A percentile compares a stretch with the other conserved stretches of the same genome.
Conservation (phyloP, 2,329 filamentous ascomycete species). For the Fusarium sp. region DNA sequence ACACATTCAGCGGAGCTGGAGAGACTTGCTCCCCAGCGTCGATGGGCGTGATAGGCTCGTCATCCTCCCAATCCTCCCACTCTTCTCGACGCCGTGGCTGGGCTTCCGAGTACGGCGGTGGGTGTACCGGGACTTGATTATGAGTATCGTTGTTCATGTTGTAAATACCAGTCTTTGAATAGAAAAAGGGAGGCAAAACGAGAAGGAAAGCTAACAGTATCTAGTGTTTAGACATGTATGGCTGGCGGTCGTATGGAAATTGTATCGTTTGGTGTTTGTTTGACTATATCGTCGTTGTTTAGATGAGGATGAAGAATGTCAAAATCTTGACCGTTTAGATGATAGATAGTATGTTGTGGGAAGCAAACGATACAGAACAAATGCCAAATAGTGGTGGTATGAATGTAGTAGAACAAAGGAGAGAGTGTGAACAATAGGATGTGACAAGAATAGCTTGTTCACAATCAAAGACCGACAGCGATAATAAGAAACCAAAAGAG, state of each 20-base stretch:
- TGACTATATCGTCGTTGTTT: conserved; percentile 3
- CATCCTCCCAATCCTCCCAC: conserved; percentile 65
- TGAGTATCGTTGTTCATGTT: conserved; percentile 29
- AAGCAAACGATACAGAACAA: conserved; percentile 13
- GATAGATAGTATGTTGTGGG: background rate
- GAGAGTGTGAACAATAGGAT: conserved; percentile 22
- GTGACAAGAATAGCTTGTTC: conserved; percentile 15
- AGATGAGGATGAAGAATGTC: background rate
- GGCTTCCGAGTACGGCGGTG: conserved; percentile 28
- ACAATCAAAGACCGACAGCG: conserved; percentile 1
- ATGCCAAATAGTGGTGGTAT: background rate
- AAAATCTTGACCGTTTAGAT: background rate
- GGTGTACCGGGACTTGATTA: conserved; percentile 15
- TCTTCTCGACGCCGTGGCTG: conserved; percentile 49
- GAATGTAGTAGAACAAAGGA: conserved; percentile 37
- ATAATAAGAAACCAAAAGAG: conserved; percentile 7
- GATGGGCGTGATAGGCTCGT: conserved; percentile 54
- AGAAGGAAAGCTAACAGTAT: background rate
- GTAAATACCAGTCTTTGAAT: conserved; percentile 9
- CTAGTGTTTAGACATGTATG: conserved; percentile 24
- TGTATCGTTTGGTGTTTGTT: conserved; percentile 18
- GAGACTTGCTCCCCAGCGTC: conserved; percentile 50
- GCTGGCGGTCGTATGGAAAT: background rate
- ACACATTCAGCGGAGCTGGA: conserved; percentile 28
- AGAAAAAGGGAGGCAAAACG: background rate